Evolutionary conservation across 148 eudicot species (phyloP), one percentile per base, ranked within the genome.

Genomic region (Pharnaceum exiguum): DNA sequence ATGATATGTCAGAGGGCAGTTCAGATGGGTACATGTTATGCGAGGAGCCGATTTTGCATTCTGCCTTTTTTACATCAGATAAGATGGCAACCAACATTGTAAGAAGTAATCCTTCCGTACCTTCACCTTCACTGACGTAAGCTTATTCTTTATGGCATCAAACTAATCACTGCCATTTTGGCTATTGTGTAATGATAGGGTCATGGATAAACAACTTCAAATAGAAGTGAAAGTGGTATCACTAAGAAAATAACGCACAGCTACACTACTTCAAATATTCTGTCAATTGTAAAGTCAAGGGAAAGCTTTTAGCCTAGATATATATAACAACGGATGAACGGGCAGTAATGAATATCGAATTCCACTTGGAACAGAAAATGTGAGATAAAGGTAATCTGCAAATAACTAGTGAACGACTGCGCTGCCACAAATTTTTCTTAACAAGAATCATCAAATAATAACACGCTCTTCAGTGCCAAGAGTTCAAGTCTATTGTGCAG

Each of bases 11-110:
- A 55, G 27, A n/a, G 42, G 29, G 51, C 46, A 52, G 39, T 59
- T 36, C 32, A 8, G 35, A 54, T 42, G 24, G 45, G 19, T 55
- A 26, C 42, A 47, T 61, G 69, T 26, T 59, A 63, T 63, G 69
- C 55, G 19, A 57, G 60, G 69, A 70, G 54, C 42, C 55, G 60
- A 31, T 45, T 64, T 63, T 63, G 65, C 49, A 57, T 25, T 38
- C 45, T 35, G 57, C 23, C 47, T 42, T 55, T 52, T 57, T 12
- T 25, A 37, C 46, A 56, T 62, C 36, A 48, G 74, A 57, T 63
- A 63, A 70, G 60, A 57, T 57, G 59, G 57, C 44, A 59, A 42
- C 44, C 32, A 40, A 23, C 63, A 15, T 29, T 23, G 16, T 42
- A 42, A 44, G 44, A 10, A 21, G 43, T 30, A 44, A 44, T 37